Evolutionary conservation across 345 rosid genomes (phyloP).

Genomic region (Syzygium aqueum): DNA sequence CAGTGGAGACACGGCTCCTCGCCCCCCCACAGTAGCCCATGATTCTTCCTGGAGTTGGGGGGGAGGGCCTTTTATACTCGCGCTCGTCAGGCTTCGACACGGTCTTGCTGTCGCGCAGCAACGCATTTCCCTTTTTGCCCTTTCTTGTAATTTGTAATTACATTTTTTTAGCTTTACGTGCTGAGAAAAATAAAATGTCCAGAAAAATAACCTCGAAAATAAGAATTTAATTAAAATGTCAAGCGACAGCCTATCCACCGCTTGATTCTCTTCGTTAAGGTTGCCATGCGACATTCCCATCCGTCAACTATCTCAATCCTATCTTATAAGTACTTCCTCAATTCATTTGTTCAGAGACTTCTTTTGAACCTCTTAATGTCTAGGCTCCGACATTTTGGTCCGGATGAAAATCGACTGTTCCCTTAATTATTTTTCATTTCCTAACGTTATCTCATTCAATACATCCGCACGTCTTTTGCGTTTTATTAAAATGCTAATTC

Average conservation of each 20-base stretch:
- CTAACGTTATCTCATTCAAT: too few relatives aligned
- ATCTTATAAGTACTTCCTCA: background rate
- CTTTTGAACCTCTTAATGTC: background rate
- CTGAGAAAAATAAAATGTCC: too few relatives aligned
- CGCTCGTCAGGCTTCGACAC: background rate
- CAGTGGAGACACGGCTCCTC: background rate
- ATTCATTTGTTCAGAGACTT: background rate
- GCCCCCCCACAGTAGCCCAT: background rate
- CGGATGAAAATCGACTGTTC: background rate
- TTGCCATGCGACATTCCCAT: background rate
- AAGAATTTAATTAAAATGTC: background rate
- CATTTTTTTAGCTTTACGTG: background rate
- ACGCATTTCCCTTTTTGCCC: background rate
- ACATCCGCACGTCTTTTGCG: background rate
- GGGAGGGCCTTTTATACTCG: background rate
- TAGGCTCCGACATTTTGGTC: too few relatives aligned
- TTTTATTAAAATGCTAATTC: background rate
- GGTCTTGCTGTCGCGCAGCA: background rate
- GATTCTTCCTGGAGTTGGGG: background rate
- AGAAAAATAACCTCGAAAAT: background rate
- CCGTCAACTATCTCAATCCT: background rate
- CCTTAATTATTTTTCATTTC: background rate
- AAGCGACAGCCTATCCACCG: background rate
- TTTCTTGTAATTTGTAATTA: background rate
- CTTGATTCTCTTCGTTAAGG: background rate